Conservation (phyloP, 2,329 filamentous ascomycete genomes). For the Myriosclerotinia curreyana region DNA sequence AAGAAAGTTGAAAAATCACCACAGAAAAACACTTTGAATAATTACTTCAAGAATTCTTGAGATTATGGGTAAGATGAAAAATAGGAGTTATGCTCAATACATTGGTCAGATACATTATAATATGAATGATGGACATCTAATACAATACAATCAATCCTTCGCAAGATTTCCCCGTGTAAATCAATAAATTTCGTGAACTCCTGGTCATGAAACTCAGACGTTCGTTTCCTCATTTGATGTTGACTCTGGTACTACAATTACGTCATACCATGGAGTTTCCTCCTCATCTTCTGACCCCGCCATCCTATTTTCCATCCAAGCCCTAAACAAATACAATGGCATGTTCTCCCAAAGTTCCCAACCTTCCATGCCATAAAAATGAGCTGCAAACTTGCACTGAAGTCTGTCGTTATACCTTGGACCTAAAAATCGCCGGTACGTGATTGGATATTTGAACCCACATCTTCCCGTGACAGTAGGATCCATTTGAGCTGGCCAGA, state of each 20-base stretch:
- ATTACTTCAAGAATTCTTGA: constrained; percentile 50
- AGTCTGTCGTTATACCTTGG: not conserved
- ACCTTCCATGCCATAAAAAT: not conserved
- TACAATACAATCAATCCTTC: not conserved
- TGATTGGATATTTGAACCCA: constrained; percentile 3
- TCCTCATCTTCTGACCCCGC: not conserved
- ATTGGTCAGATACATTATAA: not conserved
- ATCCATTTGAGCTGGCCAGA: constrained; percentile 15
- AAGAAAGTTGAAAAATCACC: constrained; percentile 41
- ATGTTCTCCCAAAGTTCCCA: not conserved
- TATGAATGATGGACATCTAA: not conserved
- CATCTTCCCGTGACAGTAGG: constrained; percentile 4
- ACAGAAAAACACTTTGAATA: constrained; percentile 54
- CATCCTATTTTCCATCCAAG: constrained; percentile 15
- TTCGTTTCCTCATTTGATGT: no score
- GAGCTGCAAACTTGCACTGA: not conserved
- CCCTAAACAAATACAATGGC: not conserved
- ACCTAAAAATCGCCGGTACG: not conserved
- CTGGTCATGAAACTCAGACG: no score
- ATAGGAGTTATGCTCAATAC: not conserved
- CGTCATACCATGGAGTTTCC: not conserved
- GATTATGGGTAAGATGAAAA: not conserved
- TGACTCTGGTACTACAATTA: not conserved
- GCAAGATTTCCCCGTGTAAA: not conserved
- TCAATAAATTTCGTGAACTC: not conserved